Evolutionary conservation across 768 basidiomycete species (phyloP).

Genomic region (Lactifluus pinguis): DNA sequence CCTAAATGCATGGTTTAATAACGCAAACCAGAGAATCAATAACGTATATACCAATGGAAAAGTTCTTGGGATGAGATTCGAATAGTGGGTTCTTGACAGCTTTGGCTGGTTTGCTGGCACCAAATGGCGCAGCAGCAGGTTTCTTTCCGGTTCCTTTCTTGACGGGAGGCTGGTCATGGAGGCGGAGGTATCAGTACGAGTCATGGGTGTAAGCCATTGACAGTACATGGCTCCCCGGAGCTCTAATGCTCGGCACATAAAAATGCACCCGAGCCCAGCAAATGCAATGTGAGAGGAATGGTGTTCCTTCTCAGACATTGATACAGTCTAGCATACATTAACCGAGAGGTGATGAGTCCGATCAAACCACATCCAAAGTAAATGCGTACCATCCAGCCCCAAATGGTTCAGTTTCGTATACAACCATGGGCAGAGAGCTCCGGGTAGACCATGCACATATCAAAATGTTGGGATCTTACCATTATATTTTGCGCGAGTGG

Average conservation of each 20-base stretch:
- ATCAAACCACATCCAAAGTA: conserved; percentile 16
- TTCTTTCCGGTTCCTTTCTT: conserved; percentile 70
- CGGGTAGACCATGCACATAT: conserved; percentile 1
- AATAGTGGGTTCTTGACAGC: conserved; percentile 92
- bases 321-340: no score
- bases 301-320: no score
- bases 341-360: no score
- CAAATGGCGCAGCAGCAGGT: conserved; percentile 77
- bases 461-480: conserved; percentile 1
- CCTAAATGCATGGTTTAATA: conserved; percentile 37
- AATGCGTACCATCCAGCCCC: conserved; percentile 26
- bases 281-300: conserved; percentile 19
- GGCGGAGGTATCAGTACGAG: conserved; percentile 47
- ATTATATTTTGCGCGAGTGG: background rate
- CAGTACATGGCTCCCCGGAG: conserved; percentile 38
- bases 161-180: conserved; percentile 88
- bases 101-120: conserved; percentile 68
- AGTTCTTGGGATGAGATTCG: conserved; percentile 84
- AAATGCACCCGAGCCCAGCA: conserved; percentile 34
- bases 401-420: background rate
- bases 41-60: conserved; percentile 72
- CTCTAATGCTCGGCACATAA: conserved; percentile 32
- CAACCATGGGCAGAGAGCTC: background rate
- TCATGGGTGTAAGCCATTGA: conserved; percentile 24
- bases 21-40: background rate